These are phyloP conservation scores for Phycomyces nitens DNA, from an alignment of 192 early-diverging fungal genomes.

Conservation along the genomic window DNA sequence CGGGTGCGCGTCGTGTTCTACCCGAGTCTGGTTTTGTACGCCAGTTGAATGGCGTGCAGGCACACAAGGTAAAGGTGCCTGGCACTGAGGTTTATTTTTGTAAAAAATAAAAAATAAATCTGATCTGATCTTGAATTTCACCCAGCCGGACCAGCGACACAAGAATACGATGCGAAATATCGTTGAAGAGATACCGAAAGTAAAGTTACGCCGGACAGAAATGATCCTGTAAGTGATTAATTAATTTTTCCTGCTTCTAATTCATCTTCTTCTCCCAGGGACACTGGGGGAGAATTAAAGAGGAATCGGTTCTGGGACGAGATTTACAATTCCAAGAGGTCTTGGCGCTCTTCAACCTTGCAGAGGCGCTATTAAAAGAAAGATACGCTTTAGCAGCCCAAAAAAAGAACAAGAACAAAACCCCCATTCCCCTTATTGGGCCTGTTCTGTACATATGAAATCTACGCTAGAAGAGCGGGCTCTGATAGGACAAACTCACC, in stretches of 20 bases:
- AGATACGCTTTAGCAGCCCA: too few relatives aligned
- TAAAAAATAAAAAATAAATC: too few relatives aligned
- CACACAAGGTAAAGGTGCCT: too few relatives aligned
- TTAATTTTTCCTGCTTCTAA: neutral
- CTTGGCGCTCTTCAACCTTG: neutral
- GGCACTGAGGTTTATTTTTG: too few relatives aligned
- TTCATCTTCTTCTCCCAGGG: too few relatives aligned
- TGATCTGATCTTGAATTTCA: neutral
- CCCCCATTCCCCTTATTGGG: neutral
- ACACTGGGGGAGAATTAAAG: neutral
- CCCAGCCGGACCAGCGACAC: neutral
- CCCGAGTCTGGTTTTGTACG: too few relatives aligned
- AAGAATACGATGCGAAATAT: neutral
- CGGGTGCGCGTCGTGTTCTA: too few relatives aligned
- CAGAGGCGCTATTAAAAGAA: neutral
- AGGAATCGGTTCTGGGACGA: neutral
- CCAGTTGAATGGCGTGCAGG: too few relatives aligned
- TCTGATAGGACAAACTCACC: neutral
- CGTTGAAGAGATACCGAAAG: neutral
- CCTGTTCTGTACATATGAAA: neutral
- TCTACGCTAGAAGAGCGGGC: neutral
- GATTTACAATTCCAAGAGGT: neutral
- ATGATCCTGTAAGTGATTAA: constrained; percentile 2
- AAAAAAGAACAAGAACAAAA: neutral
- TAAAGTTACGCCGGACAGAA: neutral